Evolutionary conservation across 1,284 basidiomycete species (phyloP).

Genomic region (Ceraceosorus guamensis): DNA sequence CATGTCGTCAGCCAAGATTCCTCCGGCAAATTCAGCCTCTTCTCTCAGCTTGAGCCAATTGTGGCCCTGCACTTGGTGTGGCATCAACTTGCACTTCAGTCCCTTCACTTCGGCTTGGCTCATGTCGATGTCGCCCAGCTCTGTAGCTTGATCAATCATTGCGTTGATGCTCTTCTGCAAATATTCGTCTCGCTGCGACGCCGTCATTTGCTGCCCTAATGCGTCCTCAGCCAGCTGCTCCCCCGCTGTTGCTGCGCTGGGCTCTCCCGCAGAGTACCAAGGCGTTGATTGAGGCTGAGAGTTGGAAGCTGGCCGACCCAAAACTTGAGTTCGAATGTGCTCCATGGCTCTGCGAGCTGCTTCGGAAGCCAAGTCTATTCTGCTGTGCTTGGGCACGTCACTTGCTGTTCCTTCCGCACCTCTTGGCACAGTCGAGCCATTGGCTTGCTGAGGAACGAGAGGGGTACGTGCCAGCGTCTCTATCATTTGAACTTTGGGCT

Average conservation of each 20-base stretch:
- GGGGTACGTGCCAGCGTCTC: background rate
- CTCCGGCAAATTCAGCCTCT: conserved; percentile 63
- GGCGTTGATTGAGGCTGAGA: too few species aligned
- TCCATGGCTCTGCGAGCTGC: background rate
- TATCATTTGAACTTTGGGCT: background rate
- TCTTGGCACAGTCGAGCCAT: background rate
- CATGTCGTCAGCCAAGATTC: conserved; percentile 92
- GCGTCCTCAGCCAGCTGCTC: background rate
- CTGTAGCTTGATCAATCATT: conserved; percentile 27
- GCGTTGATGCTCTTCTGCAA: conserved; percentile 27
- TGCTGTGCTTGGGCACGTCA: too few species aligned
- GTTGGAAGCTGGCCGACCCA: too few species aligned
- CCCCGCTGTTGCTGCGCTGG: background rate
- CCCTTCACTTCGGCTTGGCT: conserved; percentile 4
- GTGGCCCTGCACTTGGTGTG: conserved; percentile 78
- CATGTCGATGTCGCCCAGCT: conserved; percentile 18
- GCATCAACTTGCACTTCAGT: conserved; percentile 55
- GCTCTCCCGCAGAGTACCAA: too few species aligned
- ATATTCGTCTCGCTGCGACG: conserved; percentile 32
- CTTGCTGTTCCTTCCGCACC: too few species aligned
- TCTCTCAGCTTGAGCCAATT: conserved; percentile 83
- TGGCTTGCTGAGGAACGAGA: background rate
- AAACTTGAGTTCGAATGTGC: background rate
- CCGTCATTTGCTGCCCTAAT: conserved; percentile 12
- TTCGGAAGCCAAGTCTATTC: background rate